Evolutionary conservation across 345 rosid species (phyloP).

Genomic region (Luvunga scandens): DNA sequence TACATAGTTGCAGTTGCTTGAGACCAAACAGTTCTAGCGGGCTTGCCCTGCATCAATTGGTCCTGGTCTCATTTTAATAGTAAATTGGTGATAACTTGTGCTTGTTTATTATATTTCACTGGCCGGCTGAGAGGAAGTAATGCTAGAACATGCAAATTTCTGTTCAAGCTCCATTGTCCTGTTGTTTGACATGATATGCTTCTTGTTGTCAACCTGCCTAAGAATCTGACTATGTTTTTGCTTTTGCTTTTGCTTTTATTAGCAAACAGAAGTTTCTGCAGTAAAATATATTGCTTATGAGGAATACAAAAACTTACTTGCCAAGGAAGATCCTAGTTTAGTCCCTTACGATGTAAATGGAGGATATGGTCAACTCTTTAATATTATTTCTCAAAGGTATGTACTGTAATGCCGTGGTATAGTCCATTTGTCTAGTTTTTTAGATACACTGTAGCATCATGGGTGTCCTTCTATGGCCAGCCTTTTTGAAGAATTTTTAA

Average conservation of each 20-base stretch:
- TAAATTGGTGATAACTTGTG: background rate
- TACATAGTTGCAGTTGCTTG: background rate
- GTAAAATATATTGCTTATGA: conserved; percentile 65
- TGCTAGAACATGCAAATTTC: conserved; percentile 9
- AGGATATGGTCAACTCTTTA: conserved; percentile 71
- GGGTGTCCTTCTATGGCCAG: background rate
- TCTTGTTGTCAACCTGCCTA: background rate
- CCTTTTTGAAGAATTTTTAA: background rate
- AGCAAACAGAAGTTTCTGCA: conserved; percentile 90
- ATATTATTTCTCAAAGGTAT: conserved; percentile 66
- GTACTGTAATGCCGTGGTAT: background rate
- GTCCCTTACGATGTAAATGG: conserved; percentile 76
- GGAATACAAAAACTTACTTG: conserved; percentile 62
- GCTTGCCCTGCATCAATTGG: background rate
- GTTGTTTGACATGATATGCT: background rate
- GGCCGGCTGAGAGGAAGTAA: background rate
- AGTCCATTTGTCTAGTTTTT: conserved; percentile 2
- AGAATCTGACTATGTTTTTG: conserved; percentile 18
- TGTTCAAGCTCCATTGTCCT: background rate
- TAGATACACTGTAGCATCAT: background rate
- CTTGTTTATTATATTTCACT: background rate
- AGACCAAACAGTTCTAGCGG: background rate
- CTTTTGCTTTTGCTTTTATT: conserved; percentile 16
- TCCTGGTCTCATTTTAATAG: background rate
- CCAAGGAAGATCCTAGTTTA: conserved; percentile 68